Evolutionary conservation across 495 filamentous ascomycete species (phyloP).

Genomic region (Aspergillus incahuasiensis): DNA sequence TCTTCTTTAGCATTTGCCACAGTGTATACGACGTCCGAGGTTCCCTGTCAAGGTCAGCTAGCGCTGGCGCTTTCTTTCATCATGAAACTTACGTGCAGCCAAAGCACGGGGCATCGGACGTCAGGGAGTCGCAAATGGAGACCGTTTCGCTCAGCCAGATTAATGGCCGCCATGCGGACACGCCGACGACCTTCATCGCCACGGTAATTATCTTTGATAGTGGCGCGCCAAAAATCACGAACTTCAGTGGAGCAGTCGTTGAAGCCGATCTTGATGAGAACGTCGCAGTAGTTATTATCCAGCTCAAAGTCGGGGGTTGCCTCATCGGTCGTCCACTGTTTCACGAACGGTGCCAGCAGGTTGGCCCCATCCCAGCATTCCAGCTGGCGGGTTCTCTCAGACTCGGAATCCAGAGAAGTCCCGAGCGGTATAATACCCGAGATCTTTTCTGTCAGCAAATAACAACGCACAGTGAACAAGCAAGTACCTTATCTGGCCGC

Average conservation of each 20-base stretch:
- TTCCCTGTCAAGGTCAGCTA: background rate
- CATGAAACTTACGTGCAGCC: background rate
- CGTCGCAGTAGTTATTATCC: background rate
- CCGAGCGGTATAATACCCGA: too few relatives aligned
- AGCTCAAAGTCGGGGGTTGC: background rate
- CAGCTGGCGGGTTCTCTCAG: slow-evolving; percentile 23
- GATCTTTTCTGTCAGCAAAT: too few relatives aligned
- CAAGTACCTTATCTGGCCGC: too few relatives aligned
- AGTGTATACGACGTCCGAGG: too few relatives aligned
- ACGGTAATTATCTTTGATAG: background rate
- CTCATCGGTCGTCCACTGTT: background rate
- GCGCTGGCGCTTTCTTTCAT: background rate
- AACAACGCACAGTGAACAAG: too few relatives aligned
- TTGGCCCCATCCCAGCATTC: background rate
- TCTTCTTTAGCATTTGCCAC: too few relatives aligned
- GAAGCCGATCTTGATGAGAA: too few relatives aligned
- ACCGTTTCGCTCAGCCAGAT: background rate
- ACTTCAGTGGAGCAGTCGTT: background rate
- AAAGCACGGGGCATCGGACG: background rate
- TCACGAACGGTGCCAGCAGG: background rate
- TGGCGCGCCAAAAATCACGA: background rate
- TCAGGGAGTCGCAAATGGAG: background rate
- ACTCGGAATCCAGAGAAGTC: slow-evolving; percentile 8
- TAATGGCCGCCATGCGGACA: background rate
- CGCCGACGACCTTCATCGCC: background rate